These are phyloP conservation scores for Rutstroemia sp. DNA, from an alignment of 2,329 filamentous ascomycete species.

Conservation along the genomic window DNA sequence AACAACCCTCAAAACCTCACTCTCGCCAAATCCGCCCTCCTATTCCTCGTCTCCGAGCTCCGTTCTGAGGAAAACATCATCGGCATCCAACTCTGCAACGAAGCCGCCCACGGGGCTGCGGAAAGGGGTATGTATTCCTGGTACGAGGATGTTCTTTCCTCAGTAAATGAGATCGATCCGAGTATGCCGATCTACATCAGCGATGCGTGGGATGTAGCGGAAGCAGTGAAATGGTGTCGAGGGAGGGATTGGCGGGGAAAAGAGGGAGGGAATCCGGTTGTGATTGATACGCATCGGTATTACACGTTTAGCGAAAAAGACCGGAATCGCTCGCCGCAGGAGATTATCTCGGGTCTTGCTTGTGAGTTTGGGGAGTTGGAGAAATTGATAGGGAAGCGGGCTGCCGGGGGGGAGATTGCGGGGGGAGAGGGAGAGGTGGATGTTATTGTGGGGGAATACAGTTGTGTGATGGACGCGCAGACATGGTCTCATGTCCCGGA, in stretches of 20 bases:
- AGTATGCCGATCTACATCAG: constrained; percentile 49
- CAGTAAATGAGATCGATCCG: constrained; percentile 39
- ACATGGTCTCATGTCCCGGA: constrained; percentile 36
- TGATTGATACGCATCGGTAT: constrained; percentile 53
- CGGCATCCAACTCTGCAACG: too few relatives aligned
- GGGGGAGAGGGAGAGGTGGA: constrained; percentile 37
- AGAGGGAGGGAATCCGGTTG: constrained; percentile 35
- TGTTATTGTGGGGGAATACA: constrained; percentile 50
- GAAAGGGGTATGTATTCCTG: constrained; percentile 44
- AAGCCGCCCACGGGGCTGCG: not conserved
- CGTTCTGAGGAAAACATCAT: too few relatives aligned
- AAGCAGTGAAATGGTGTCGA: constrained; percentile 38
- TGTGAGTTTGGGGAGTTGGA: constrained; percentile 36
- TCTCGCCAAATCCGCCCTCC: constrained; percentile 27
- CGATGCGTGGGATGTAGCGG: constrained; percentile 47
- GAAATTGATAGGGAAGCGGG: constrained; percentile 23
- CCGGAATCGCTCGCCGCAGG: constrained; percentile 41
- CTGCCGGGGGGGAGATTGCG: constrained; percentile 33
- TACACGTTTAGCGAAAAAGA: constrained; percentile 49
- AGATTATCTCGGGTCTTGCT: constrained; percentile 41
- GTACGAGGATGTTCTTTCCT: constrained; percentile 44
- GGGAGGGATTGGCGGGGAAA: constrained; percentile 30
- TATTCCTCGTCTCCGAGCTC: too few relatives aligned
- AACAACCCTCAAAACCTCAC: constrained; percentile 34
- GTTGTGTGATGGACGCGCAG: constrained; percentile 45